A percentile compares a stretch with the other conserved stretches of the same genome.
Evolutionary conservation across 202 grass and related monocot species (phyloP).

Genomic region (Schoenoplectus triqueter): DNA sequence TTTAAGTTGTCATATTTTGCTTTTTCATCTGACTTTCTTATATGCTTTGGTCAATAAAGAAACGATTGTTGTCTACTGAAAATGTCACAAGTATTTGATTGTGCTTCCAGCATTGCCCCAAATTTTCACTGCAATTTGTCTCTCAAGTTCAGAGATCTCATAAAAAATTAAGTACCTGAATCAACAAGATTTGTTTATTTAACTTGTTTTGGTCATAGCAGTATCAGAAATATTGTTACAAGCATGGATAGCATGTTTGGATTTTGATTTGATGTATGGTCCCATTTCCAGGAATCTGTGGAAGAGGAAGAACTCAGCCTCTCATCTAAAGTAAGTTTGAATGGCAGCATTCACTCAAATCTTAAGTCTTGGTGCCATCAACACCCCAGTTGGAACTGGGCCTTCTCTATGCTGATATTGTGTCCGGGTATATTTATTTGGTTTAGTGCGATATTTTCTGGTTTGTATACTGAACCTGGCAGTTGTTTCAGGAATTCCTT

Average conservation of each 20-base stretch:
- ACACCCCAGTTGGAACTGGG: not conserved
- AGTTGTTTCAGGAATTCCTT: not conserved
- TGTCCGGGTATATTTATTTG: not conserved
- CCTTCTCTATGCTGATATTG: not conserved
- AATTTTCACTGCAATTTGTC: not conserved
- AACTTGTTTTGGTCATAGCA: not conserved
- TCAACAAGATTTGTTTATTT: not conserved
- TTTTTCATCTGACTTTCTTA: too few relatives aligned
- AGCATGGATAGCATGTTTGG: not conserved
- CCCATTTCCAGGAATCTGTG: constrained; percentile 49
- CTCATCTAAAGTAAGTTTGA: constrained; percentile 67
- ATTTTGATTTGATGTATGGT: constrained; percentile 19
- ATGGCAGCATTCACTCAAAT: not conserved
- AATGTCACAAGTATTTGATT: too few relatives aligned
- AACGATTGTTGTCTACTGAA: too few relatives aligned
- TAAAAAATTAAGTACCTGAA: not conserved
- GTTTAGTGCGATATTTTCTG: not conserved
- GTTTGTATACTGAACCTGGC: not conserved
- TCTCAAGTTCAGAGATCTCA: not conserved
- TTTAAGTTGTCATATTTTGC: too few relatives aligned
- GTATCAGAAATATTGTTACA: not conserved
- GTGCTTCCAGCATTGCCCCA: too few relatives aligned
- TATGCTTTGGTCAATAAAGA: too few relatives aligned
- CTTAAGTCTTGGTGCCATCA: not conserved
- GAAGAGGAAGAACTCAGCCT: constrained; percentile 56